Evolutionary conservation across 768 basidiomycete species (phyloP), one percentile per base, ranked within the genome.

Genomic region (Suillus discolor): DNA sequence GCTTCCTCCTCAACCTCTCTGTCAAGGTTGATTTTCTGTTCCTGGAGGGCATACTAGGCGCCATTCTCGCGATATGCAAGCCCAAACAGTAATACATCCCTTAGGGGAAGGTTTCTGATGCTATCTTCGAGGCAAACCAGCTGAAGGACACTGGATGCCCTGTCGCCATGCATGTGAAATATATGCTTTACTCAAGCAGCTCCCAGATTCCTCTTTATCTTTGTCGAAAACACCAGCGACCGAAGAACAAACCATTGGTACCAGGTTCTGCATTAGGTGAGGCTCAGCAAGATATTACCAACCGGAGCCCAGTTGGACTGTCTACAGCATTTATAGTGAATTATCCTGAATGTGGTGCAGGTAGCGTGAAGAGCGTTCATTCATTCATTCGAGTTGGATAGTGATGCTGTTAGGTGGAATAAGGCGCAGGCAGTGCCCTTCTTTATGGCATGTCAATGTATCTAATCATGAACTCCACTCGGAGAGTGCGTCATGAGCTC

Each of bases 401-500:
- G 11, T n/a, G 18, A 20, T 9, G 36, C 11, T 12, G 49, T 25
- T 20, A 31, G 31, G 31, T 31, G 13, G 4, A 38, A 8, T 38
- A 63, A 39, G 36, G 12, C 49, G 23, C 54, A 53, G 49, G 51
- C 23, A 25, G 7, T 25, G 13, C n/a, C 49, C 13, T 51, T 23
- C 6, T 51, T 0, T 15, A 25, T 51, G 13, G 6, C 23, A 2
- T 51, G 49, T 25, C 13, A 25, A 25, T 51, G 11, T 25, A 51
- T 51, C 23, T 15, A 25, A 51, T 41, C n/a, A 25, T 7, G 6
- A n/a, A 25, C 9, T 63, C 12, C 4, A 31, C 23, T 25, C 28
- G 72, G 72, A 45, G 68, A 25, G 57, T 73, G 25, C 65, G 63
- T 36, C 66, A 68, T 15, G 72, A 71, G 55, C 63, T 74, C 42